Conservation (phyloP, 768 basidiomycete genomes). For the Lentinus tigrinus region DNA sequence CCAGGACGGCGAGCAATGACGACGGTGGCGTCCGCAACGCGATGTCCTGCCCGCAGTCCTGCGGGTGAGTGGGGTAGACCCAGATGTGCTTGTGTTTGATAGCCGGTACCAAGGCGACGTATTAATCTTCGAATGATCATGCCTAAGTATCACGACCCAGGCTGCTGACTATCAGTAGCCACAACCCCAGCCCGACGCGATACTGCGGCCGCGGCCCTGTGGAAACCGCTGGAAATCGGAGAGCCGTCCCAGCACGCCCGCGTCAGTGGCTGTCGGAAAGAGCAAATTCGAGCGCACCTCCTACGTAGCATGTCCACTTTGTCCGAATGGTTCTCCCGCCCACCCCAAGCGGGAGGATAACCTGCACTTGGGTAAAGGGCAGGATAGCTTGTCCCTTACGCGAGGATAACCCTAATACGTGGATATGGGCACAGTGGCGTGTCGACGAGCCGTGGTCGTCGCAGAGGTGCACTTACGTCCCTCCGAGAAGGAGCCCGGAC, state of each 20-base stretch:
- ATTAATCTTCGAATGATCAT: too few species aligned
- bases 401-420: slow-evolving; percentile 4
- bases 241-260: not conserved
- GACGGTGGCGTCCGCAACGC: too few species aligned
- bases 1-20: too few species aligned
- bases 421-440: not conserved
- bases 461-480: not conserved
- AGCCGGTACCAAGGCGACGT: too few species aligned
- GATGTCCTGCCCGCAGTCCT: too few species aligned
- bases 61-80: too few species aligned
- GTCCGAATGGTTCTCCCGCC: not conserved
- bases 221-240: not conserved
- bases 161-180: too few species aligned
- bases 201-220: too few species aligned
- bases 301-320: not conserved
- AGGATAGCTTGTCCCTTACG: not conserved
- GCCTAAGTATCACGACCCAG: too few species aligned
- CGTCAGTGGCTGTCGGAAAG: not conserved
- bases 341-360: not conserved
- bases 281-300: not conserved
- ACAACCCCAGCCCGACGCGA: too few species aligned
- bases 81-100: too few species aligned
- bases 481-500: not conserved
- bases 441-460: too few species aligned
- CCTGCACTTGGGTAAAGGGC: not conserved